Evolutionary conservation across 2,329 filamentous ascomycete genomes (phyloP), one percentile per base, ranked within the genome.

Genomic region (Talaromyces sp.): DNA sequence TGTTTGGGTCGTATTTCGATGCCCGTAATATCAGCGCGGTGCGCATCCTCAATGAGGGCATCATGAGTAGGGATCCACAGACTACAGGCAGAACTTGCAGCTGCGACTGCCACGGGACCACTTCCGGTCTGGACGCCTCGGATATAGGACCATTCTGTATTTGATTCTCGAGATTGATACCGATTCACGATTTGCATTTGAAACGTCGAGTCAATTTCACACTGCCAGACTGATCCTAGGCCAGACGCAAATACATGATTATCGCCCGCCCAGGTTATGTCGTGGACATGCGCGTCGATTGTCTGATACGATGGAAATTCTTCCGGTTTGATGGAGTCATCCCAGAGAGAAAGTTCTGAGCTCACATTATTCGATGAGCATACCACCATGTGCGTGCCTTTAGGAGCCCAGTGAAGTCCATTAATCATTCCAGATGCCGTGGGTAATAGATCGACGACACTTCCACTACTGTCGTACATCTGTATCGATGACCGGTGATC

Each of bases 31-130:
- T 75, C 74, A 33, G 73, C 78, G 50, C 77, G 74, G 65, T 82
- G 80, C 7, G 78, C 76, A 43, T 73, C 70, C 39, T 77, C 73
- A 33, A 79, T 71, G 37, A 73, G 63, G 19, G 81, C 74, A 50
- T 79, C 75, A 63, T 80, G 78, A 7, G 78, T 80, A n/a, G 80
- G 80, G 39, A 82, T 71, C 80, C 80, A 82, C 31, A 82, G 70
- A 27, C 74, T 69, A 16, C 76, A 71, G n/a, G 70, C 75, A 3
- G 73, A 74, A 43, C 73, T 76, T 22, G 78, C 77, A 27, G 79
- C 80, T 19, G 75, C 72, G 11, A 82, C 76, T 7, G 77, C 75
- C 13, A 80, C 73, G 8, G 77, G 64, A 1, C 73, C 72, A 8
- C 66, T 67, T 3, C 69, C 70, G 6, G 68, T 71, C 33, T 70